Evolutionary conservation across 2,329 filamentous ascomycete species (phyloP), one percentile per base, ranked within the genome.

Genomic region (Pezicula neosporulosa): DNA sequence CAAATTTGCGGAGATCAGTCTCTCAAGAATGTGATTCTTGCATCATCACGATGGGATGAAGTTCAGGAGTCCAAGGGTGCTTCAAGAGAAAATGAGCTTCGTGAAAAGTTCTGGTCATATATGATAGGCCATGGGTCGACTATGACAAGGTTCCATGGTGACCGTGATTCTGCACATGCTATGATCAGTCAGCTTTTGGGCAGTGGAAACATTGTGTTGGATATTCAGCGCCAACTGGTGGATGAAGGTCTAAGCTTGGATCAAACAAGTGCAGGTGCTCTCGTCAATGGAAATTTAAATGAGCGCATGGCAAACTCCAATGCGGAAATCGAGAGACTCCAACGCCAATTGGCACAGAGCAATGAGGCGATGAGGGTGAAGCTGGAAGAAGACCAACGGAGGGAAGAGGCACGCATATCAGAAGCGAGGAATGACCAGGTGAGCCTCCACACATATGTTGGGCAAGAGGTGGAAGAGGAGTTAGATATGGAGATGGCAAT

Each of bases 11-110:
- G 75, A 1, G 60, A 69, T 9, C 59, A 70, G n/a, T 63, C 64
- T 28, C 60, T 76, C 2, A 61, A 66, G 48, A 68, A 71, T 44
- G 71, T 77, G 10, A 55, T 72, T 4, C 57, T 77, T n/a, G 65
- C 63, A 1, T 76, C 73, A 4, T 75, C 66, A 18, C 69, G 71
- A 62, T 77, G 73, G 73, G 66, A 68, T 47, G 62, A 63, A 6
- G 43, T 49, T 21, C 13, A 37, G n/a, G 16, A 46, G 18, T 36
- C 21, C 16, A 56, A 60, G 27, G 64, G 66, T 2, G 36, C 44
- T 7, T 41, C 41, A 19, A 65, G 66, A 24, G 66, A 51, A 51
- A 37, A 54, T 0, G 61, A 68, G 48, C 61, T 69, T 12, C 47
- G 13, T 8, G 18, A 44, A 39, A 41, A 47, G 6, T 51, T 50